These are phyloP conservation scores for Penicillium digitatum DNA, from an alignment of 2,329 filamentous ascomycete genomes.

Conservation along the genomic window DNA sequence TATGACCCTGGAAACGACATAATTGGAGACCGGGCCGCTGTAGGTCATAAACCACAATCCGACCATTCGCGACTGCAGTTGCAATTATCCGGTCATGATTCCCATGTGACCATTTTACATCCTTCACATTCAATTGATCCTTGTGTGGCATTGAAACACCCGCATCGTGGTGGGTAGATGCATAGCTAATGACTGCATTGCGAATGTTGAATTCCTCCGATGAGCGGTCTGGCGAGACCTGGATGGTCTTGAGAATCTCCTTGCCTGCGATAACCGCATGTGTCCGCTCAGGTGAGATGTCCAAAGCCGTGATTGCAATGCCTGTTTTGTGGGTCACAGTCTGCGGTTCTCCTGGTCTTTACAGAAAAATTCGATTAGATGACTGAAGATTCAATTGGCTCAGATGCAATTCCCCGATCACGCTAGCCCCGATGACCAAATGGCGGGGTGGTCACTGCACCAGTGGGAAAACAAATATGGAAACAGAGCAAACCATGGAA, in stretches of 20 bases:
- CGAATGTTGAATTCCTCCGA: constrained; percentile 62
- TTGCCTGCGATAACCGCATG: constrained; percentile 63
- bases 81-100: constrained; percentile 58
- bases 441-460: constrained; percentile 3
- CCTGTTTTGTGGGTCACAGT: constrained; percentile 62
- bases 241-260: constrained; percentile 63
- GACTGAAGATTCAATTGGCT: constrained; percentile 27
- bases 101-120: constrained; percentile 65
- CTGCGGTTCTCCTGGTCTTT: constrained; percentile 46
- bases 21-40: constrained; percentile 58
- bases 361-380: background rate
- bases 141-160: constrained; percentile 50
- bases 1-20: constrained; percentile 61
- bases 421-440: constrained; percentile 8
- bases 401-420: constrained; percentile 5
- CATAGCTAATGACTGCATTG: constrained; percentile 56
- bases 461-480: background rate
- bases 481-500: constrained; percentile 8
- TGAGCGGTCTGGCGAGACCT: constrained; percentile 54
- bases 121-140: constrained; percentile 59
- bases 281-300: constrained; percentile 60
- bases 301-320: constrained; percentile 59
- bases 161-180: constrained; percentile 49
- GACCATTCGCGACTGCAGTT: constrained; percentile 61
- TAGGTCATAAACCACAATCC: constrained; percentile 63